Evolutionary conservation across 805 yeast species (phyloP), one percentile per base, ranked within the genome.

Genomic region (Metschnikowia bowlesiae): DNA sequence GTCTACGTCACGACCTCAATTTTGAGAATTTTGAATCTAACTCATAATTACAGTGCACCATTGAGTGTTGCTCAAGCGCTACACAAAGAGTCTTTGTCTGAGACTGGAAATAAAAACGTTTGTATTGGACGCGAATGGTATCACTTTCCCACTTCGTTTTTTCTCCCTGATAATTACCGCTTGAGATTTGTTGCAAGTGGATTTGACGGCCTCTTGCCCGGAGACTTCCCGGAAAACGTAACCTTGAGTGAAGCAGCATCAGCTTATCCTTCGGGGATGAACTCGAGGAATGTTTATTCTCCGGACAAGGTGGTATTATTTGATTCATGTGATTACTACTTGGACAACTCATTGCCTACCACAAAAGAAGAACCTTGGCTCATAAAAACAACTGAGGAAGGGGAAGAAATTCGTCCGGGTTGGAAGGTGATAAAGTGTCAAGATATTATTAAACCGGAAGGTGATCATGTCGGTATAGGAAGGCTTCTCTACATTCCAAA

Each of bases 81-180:
- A 29, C 50, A 53, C 1, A 49, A 62, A 16, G 18, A 57, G 2
- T 53, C 57, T 0, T 22, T 30, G 30, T 36, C 52, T 5, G 6
- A 58, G 60, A 3, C 44, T 53, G 11, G 70, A 68, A 35, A 42
- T 18, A 36, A 43, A 7, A 85, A 82, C 56, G 85, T 92, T 0
- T 92, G 98, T 67, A 76, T 87, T n/a, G 97, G 97, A 2, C 78
- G 96, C 51, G 97, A 92, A 69, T 91, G 97, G 97, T 89, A 89
- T 62, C 87, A 92, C 62, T 91, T 73, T 67, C 97, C 98, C 8
- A 83, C 87, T 0, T 90, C 97, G 0, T 87, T 90, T 63, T 89
- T 91, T 62, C 69, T 92, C 26, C 84, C 87, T 3, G 76, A 79
- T 4, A 71, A 80, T 50, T 76, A 76, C 59, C 70, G 96, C 56